Conservation (phyloP, 139 green algal genomes). For the Chlorella sp. region DNA sequence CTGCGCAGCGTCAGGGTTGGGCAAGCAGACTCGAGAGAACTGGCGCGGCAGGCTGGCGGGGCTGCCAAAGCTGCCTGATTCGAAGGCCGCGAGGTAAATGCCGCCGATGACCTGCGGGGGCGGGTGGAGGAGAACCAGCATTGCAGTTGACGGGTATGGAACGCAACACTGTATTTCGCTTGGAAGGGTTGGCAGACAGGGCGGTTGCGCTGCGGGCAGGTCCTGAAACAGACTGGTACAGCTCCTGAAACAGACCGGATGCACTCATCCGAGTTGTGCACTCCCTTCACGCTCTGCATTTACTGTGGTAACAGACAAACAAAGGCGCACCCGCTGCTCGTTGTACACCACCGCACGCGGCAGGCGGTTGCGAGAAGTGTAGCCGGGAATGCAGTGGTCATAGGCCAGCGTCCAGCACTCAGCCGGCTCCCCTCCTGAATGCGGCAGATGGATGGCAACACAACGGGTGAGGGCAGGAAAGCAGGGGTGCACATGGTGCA, state of each 20-base stretch:
- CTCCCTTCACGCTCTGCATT: not conserved
- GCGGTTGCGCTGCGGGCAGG: too few species aligned
- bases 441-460: too few species aligned
- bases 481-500: too few species aligned
- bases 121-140: not conserved
- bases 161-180: too few species aligned
- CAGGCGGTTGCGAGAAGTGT: not conserved
- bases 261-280: not conserved
- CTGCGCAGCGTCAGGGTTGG: not conserved
- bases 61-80: not conserved
- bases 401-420: constrained; percentile 1
- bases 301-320: too few species aligned
- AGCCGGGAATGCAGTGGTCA: constrained; percentile 4
- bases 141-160: too few species aligned
- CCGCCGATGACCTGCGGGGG: not conserved
- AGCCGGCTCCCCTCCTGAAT: not conserved
- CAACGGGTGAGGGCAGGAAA: not conserved
- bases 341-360: constrained; percentile 2
- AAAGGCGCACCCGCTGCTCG: not conserved
- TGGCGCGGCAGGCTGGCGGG: not conserved
- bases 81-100: not conserved
- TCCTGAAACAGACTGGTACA: too few species aligned
- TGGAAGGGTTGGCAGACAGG: too few species aligned
- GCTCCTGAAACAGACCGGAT: not conserved
- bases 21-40: not conserved